Conservation (phyloP, 176 grass and related monocot genomes). For the bread wheat (Triticum aestivum) region DNA sequence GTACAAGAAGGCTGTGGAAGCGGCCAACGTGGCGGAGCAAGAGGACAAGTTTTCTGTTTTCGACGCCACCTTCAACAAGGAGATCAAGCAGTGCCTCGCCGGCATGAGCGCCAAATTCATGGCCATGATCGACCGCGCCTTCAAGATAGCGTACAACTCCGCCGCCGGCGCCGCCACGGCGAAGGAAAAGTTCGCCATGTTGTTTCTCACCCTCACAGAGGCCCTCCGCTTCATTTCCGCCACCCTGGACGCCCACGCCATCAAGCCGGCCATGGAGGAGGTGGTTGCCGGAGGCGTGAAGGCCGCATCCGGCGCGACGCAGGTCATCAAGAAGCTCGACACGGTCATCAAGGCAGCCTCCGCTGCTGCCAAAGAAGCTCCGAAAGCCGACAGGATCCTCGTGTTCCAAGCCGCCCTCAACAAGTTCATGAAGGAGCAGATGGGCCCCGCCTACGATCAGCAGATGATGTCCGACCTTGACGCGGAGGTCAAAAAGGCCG, state of each 20-base stretch:
- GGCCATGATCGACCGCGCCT: not conserved
- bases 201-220: slow-evolving; percentile 2
- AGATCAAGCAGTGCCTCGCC: not conserved
- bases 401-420: not conserved
- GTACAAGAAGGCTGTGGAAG: not conserved
- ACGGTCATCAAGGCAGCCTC: not conserved
- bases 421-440: not conserved
- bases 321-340: not conserved
- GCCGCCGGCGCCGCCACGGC: not conserved
- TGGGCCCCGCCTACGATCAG: not conserved
- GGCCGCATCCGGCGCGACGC: not conserved
- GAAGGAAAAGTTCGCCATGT: not conserved
- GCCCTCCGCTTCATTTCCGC: not conserved
- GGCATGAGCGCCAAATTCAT: not conserved
- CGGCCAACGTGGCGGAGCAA: not conserved
- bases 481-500: not conserved
- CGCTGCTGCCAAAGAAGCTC: not conserved
- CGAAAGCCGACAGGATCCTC: not conserved
- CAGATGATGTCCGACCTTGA: not conserved
- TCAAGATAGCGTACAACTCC: not conserved
- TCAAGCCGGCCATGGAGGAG: not conserved
- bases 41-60: not conserved
- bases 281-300: not conserved
- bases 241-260: not conserved
- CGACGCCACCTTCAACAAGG: not conserved